Evolutionary conservation across 345 rosid genomes (phyloP), one percentile per base, ranked within the genome.

Genomic region (Odontarrhena argentea): DNA sequence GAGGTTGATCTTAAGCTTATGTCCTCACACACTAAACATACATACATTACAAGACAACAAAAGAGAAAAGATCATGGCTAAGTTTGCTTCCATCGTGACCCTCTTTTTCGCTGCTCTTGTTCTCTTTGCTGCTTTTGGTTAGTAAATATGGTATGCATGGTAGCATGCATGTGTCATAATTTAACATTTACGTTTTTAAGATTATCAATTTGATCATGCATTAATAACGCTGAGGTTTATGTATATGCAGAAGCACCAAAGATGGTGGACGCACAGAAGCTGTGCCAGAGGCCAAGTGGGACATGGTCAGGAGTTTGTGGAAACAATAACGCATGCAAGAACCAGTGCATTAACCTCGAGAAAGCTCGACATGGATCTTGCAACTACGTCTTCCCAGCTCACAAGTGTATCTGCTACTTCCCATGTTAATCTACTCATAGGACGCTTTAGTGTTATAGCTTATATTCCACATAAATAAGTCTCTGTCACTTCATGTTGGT

Each of bases 341-440:
- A 30, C 42, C 60, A 65, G 51, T 65, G 69, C 51, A 71, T 85
- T 52, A 66, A 15, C 40, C 80, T 91, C 15, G 69, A 65, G 18
- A 8, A 1, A 30, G 69, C 69, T 28, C 28, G n/a, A 42, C 69
- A 53, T 65, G 69, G 69, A 14, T 65, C 69, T 52, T 65, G 60
- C 51, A 65, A 65, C 69, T 65, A 65, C 42, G 60, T 65, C 32
- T 65, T 65, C 34, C 69, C 69, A 1, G 51, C 60, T 65, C 60
- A 52, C 43, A 65, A 53, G 51, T 65, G 69, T 8, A 52, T 52
- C 6, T 65, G 69, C 13, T 65, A 65, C 60, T 65, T 53, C 69
- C 40, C 50, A 5, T 65, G 69, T 30, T 65, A 52, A 52, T 18
- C 18, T 38, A 9, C 50, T 6, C 7, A 24, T 18, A 47, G 11